Evolutionary conservation across 2,329 filamentous ascomycete genomes (phyloP).

Genomic region (Diaporthe humulicola): DNA sequence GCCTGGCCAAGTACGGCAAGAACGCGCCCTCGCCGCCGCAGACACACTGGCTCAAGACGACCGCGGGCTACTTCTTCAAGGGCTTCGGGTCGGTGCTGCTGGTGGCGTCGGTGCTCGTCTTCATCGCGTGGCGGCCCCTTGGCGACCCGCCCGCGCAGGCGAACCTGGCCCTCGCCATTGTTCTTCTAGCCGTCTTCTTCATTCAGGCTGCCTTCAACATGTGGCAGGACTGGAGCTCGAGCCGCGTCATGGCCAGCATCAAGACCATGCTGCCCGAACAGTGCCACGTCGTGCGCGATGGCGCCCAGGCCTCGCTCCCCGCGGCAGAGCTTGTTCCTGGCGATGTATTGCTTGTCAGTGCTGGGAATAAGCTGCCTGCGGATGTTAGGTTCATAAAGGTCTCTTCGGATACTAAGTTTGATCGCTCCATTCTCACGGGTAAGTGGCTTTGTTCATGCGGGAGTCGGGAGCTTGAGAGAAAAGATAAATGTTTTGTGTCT

Average conservation of each 20-base stretch:
- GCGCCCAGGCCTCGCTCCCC: constrained; percentile 55
- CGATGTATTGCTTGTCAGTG: constrained; percentile 76
- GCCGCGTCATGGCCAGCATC: constrained; percentile 83
- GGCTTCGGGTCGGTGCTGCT: constrained; percentile 82
- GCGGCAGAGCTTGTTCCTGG: constrained; percentile 75
- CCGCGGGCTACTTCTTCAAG: constrained; percentile 80
- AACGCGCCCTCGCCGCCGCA: constrained; percentile 77
- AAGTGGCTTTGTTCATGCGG: constrained; percentile 42
- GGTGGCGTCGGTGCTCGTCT: constrained; percentile 77
- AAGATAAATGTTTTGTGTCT: background rate
- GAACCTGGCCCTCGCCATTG: constrained; percentile 80
- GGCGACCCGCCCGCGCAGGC: constrained; percentile 77
- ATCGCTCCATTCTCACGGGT: constrained; percentile 80
- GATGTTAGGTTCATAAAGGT: constrained; percentile 79
- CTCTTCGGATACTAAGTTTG: constrained; percentile 78
- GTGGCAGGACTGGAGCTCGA: constrained; percentile 83
- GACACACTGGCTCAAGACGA: constrained; percentile 68
- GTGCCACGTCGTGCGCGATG: constrained; percentile 75
- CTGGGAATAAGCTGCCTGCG: constrained; percentile 80
- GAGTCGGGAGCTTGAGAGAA: background rate
- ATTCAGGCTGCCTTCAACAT: constrained; percentile 78
- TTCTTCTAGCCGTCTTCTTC: constrained; percentile 77
- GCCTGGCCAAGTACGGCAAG: constrained; percentile 71
- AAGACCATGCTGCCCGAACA: constrained; percentile 84
- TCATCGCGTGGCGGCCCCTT: constrained; percentile 82